Evolutionary conservation across 179 eudicot species (phyloP).

Genomic region (Vitellaria paradoxa): DNA sequence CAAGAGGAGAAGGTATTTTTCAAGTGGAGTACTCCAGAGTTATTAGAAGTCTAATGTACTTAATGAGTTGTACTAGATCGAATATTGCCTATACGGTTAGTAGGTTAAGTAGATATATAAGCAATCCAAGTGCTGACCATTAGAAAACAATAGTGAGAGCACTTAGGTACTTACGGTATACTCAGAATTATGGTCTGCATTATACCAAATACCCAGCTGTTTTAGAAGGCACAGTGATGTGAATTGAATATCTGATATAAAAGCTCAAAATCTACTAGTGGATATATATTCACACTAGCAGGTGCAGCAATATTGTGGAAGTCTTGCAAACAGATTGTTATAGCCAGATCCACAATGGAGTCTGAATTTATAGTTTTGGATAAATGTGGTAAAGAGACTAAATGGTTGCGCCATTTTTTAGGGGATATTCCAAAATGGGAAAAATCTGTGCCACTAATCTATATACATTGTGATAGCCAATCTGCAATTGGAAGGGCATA

Average conservation of each 20-base stretch:
- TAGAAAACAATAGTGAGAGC: conserved; percentile 11
- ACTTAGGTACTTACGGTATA: conserved; percentile 12
- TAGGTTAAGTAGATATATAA: conserved; percentile 5
- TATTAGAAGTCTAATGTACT: not conserved
- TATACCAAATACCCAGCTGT: conserved; percentile 14
- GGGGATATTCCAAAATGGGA: conserved; percentile 6
- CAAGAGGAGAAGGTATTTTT: not conserved
- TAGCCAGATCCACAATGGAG: not conserved
- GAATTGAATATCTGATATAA: conserved; percentile 26
- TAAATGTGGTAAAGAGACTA: not conserved
- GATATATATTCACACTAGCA: conserved; percentile 13
- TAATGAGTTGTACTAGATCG: conserved; percentile 13
- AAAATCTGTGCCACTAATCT: too few species aligned
- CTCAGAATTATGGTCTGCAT: conserved; percentile 13
- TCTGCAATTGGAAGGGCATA: too few species aligned
- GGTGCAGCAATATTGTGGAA: not conserved
- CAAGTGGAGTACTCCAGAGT: not conserved
- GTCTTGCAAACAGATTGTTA: not conserved
- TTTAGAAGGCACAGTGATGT: conserved; percentile 23
- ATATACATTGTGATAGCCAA: too few species aligned
- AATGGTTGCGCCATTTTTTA: not conserved
- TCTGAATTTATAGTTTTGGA: not conserved
- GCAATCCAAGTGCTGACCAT: conserved; percentile 10
- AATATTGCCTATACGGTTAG: not conserved
- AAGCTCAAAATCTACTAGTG: conserved; percentile 23